phyloP scores from a whole-genome alignment of 805 yeast species.

The Pichia paraexigua region DNA sequence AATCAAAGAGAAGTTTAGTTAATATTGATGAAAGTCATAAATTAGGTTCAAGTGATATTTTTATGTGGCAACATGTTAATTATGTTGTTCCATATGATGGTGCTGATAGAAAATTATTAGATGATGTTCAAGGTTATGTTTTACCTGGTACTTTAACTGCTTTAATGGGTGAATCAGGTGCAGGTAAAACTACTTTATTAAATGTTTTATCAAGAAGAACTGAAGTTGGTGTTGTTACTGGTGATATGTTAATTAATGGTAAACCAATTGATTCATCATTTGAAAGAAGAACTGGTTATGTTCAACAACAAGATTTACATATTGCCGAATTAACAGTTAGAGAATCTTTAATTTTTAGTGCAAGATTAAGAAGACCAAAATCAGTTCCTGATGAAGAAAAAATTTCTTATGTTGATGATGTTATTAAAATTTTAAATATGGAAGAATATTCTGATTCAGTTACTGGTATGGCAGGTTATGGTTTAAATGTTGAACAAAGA shows the following conservation, averaged over 20 bases:
- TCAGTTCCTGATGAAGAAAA: conserved; percentile 35
- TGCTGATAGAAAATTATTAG: conserved; percentile 33
- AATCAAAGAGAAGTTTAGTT: conserved; percentile 1
- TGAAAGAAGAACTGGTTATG: conserved; percentile 48
- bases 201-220: conserved; percentile 46
- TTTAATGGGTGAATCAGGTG: conserved; percentile 59
- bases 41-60: conserved; percentile 38
- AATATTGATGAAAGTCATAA: conserved; percentile 9
- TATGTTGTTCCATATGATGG: conserved; percentile 49
- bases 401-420: conserved; percentile 35
- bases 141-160: conserved; percentile 53
- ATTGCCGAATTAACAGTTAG: conserved; percentile 43
- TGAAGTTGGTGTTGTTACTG: conserved; percentile 46
- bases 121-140: conserved; percentile 37
- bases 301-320: conserved; percentile 49
- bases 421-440: conserved; percentile 35
- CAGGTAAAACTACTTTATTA: conserved; percentile 53
- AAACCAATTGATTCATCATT: conserved; percentile 39
- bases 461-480: conserved; percentile 38
- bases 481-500: conserved; percentile 48
- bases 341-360: conserved; percentile 42
- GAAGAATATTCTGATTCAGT: conserved; percentile 44
- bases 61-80: conserved; percentile 55
- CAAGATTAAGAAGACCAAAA: conserved; percentile 39
- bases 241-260: conserved; percentile 51